Percentiles rank a stretch among this genome's conserved stretches.
phyloP scores from a whole-genome alignment of 495 filamentous ascomycete species.

The Astrocystis sublimbata region DNA sequence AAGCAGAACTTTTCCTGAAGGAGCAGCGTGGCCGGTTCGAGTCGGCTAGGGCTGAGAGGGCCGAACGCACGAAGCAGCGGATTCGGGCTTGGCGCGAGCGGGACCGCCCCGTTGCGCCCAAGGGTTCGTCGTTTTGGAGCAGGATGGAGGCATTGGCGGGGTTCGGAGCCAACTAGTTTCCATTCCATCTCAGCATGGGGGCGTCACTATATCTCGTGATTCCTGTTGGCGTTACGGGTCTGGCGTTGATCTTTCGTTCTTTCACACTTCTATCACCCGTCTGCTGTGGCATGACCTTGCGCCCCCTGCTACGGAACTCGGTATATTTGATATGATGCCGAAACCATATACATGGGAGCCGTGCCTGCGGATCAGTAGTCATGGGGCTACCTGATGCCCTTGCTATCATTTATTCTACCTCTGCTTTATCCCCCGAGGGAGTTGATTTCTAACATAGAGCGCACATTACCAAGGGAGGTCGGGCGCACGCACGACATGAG shows the following conservation, averaged over 20 bases:
- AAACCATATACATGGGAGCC: too few species aligned
- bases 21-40: slow-evolving; percentile 29
- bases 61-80: slow-evolving; percentile 26
- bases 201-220: slow-evolving; percentile 26
- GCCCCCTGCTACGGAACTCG: background rate
- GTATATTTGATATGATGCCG: slow-evolving; percentile 1
- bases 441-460: slow-evolving; percentile 1
- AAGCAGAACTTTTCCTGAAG: slow-evolving; percentile 39
- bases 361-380: slow-evolving; percentile 1
- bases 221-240: slow-evolving; percentile 19
- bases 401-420: slow-evolving; percentile 2
- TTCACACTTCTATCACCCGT: slow-evolving; percentile 8
- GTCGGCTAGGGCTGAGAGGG: slow-evolving; percentile 23
- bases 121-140: slow-evolving; percentile 28
- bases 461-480: background rate
- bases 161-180: slow-evolving; percentile 8
- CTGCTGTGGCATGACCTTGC: background rate
- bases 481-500: too few species aligned
- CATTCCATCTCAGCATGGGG: slow-evolving; percentile 16
- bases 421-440: background rate
- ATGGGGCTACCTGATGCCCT: background rate
- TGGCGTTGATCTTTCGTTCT: slow-evolving; percentile 28
- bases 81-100: slow-evolving; percentile 25
- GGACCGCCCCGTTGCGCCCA: slow-evolving; percentile 20
- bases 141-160: slow-evolving; percentile 18